Base-by-base conservation (phyloP, 352 stramenopile genomes). In the Phytophthora melonis region DNA sequence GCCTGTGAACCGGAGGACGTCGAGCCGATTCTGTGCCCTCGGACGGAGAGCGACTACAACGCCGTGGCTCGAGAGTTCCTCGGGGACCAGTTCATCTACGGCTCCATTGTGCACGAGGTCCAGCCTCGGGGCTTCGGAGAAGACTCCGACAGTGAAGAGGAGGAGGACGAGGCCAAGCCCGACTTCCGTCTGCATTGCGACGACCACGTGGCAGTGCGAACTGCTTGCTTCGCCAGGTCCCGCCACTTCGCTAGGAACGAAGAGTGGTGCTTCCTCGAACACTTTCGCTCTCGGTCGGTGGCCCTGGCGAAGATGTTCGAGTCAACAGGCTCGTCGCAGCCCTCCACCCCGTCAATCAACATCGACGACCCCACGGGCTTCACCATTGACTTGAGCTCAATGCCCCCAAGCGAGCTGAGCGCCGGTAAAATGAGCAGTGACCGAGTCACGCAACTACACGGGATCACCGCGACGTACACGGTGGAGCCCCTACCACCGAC, bases 1-100 rank as follows among this genome's bases (percentile, higher is more conserved):
- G 55, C 58, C 4, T 86, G 76, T 36, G 57, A 71, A 3, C 65
- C 70, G 5, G 34, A 63, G 6, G 79, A 86, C 18, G n/a, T 86
- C 11, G 74, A 77, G 19, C 8, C 70, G 0, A 19, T 86, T 13
- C 59, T 86, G 21, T 58, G 63, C n/a, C 47, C 77, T 8, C 57
- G 58, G 16, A 70, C 68, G 3, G 79, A 86, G 54, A 74, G 63
- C 34, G 63, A 78, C n/a, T 80, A 83, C 56, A 87, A 87, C 66
- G 57, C 34, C 0, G 55, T 71, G 4, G 71, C 70, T 7, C 55
- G 63, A 16, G 63, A 68, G 8, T 74, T 87, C 23, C 50, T 78
- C 11, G 68, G 69, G 27, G 64, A 83, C n/a, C 68, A 83, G n/a
- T 84, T 83, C 54, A 87, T 89, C 52, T 88, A 85, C 61, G 82